Conservation (phyloP, 257 asterid species). For the Solanum sejunctum region DNA sequence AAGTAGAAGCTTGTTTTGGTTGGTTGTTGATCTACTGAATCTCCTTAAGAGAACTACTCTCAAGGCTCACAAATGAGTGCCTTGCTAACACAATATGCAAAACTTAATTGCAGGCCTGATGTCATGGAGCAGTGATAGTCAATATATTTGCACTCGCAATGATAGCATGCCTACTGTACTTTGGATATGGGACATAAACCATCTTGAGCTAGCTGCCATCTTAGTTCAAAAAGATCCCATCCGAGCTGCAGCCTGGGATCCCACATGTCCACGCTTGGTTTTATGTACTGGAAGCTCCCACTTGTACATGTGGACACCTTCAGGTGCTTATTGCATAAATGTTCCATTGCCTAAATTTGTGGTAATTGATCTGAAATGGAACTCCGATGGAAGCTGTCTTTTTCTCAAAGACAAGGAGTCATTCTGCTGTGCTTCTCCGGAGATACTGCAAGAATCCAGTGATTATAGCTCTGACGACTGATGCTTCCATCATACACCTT, state of each 20-base stretch:
- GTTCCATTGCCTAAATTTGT: constrained; percentile 61
- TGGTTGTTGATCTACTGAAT: neutral
- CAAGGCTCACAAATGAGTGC: neutral
- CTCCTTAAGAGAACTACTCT: neutral
- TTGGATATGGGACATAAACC: constrained; percentile 96
- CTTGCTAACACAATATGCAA: neutral
- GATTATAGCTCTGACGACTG: constrained; percentile 87
- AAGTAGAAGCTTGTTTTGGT: neutral
- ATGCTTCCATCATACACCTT: neutral
- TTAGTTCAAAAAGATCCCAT: constrained; percentile 85
- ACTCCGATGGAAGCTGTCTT: constrained; percentile 74
- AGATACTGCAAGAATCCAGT: constrained; percentile 67
- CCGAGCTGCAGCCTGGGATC: constrained; percentile 93
- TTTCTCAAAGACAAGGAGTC: constrained; percentile 76
- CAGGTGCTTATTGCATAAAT: constrained; percentile 79
- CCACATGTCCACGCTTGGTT: constrained; percentile 66
- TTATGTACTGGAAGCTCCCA: constrained; percentile 74
- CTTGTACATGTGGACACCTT: constrained; percentile 96
- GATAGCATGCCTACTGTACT: constrained; percentile 92
- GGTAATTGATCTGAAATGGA: constrained; percentile 80
- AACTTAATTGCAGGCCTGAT: constrained; percentile 52
- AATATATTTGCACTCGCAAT: constrained; percentile 74
- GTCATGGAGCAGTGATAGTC: constrained; percentile 94
- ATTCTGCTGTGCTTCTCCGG: constrained; percentile 87
- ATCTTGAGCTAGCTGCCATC: constrained; percentile 81